phyloP scores from a whole-genome alignment of 306 rosid genomes.

The Acacia confusa region DNA sequence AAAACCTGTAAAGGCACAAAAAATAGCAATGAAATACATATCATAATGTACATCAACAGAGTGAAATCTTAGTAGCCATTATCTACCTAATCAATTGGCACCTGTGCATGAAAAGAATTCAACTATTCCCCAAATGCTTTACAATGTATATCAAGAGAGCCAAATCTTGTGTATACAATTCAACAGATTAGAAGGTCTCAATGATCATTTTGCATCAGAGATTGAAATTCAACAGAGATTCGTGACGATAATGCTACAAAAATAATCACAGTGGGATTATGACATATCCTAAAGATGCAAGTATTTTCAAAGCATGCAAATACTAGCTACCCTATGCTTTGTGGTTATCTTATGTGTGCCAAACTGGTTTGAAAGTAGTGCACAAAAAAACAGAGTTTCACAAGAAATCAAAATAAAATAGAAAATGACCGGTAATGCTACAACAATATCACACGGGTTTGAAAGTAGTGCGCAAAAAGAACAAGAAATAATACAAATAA shows the following conservation, averaged over 20 bases:
- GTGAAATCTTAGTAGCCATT: background rate
- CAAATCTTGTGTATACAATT: too few species aligned
- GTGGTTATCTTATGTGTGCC: background rate
- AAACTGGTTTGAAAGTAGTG: background rate
- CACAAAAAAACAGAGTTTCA: too few species aligned
- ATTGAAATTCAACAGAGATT: too few species aligned
- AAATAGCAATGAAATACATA: constrained; percentile 14
- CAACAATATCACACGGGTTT: too few species aligned
- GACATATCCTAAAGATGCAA: background rate
- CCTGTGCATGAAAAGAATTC: constrained; percentile 17
- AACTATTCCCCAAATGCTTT: constrained; percentile 1
- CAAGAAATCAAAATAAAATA: too few species aligned
- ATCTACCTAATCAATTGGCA: background rate
- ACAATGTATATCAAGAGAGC: too few species aligned
- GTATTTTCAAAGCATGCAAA: background rate
- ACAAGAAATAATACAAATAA: too few species aligned
- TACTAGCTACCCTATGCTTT: background rate
- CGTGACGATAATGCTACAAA: background rate
- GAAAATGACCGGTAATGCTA: too few species aligned
- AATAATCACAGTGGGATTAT: background rate
- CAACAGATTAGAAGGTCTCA: background rate
- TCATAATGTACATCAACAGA: constrained; percentile 1
- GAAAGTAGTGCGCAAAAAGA: too few species aligned
- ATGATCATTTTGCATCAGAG: background rate
- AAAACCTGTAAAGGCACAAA: constrained; percentile 37